Evolutionary conservation across 345 rosid genomes (phyloP).

Genomic region (Populus simonii): DNA sequence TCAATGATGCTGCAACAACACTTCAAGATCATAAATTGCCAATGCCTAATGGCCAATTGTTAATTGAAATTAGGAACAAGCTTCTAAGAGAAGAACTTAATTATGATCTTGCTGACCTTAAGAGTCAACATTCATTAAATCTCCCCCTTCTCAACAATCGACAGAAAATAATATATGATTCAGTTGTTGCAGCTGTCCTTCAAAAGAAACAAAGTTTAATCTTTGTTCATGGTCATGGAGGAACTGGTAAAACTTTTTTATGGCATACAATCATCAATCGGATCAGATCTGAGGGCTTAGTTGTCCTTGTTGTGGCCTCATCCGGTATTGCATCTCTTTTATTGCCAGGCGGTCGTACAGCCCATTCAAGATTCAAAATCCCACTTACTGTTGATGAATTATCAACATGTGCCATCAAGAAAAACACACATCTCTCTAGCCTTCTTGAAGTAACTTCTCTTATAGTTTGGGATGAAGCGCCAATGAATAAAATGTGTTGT

Average conservation of each 20-base stretch:
- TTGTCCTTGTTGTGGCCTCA: background rate
- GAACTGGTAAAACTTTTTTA: constrained; percentile 10
- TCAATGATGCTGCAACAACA: background rate
- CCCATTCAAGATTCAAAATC: constrained; percentile 6
- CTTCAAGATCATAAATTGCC: background rate
- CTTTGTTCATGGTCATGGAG: constrained; percentile 4
- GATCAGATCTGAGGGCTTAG: background rate
- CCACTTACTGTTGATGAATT: background rate
- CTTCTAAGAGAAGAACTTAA: background rate
- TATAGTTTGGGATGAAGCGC: too few relatives aligned
- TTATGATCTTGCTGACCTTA: background rate
- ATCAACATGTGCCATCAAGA: background rate
- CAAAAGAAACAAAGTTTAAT: background rate
- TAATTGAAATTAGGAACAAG: background rate
- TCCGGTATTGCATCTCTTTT: background rate
- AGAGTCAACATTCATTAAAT: background rate
- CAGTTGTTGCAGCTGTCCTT: background rate
- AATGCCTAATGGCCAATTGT: background rate
- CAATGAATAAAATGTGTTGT: too few relatives aligned
- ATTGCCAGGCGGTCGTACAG: background rate
- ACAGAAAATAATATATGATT: background rate
- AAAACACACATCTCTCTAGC: background rate
- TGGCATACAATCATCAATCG: background rate
- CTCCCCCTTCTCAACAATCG: background rate
- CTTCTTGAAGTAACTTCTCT: background rate